Percentiles rank a stretch among this genome's conserved stretches.
These are phyloP conservation scores for Moelleriella libera DNA, from an alignment of 2,329 filamentous ascomycete species.

Conservation along the genomic window DNA sequence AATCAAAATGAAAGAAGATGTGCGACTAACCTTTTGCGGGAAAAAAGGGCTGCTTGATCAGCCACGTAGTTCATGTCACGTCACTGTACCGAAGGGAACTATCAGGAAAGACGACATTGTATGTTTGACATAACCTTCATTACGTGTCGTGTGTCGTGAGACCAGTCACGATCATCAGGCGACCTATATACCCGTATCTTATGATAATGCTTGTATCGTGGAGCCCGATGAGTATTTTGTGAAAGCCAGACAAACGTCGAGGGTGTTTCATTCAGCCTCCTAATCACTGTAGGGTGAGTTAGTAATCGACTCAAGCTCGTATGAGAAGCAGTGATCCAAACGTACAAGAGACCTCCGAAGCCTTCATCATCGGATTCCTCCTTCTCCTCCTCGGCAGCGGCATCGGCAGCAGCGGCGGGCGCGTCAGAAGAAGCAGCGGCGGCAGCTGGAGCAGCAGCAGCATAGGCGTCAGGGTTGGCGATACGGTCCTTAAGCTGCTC, in stretches of 20 bases:
- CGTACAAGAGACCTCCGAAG: constrained; percentile 70
- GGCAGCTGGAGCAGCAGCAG: constrained; percentile 62
- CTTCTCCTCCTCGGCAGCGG: constrained; percentile 50
- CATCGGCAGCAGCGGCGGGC: constrained; percentile 41
- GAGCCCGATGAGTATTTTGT: constrained; percentile 18
- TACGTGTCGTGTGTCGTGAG: constrained; percentile 16
- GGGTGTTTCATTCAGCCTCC: constrained; percentile 33
- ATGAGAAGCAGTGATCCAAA: constrained; percentile 5
- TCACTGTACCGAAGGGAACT: neutral
- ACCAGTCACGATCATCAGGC: constrained; percentile 28
- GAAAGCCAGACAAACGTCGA: neutral
- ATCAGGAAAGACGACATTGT: neutral
- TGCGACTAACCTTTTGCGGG: constrained; percentile 28
- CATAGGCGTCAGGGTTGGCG: constrained; percentile 96
- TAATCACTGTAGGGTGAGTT: constrained; percentile 15
- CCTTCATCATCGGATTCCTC: constrained; percentile 52
- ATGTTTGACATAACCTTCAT: constrained; percentile 11
- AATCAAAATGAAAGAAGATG: neutral
- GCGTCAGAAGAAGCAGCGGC: constrained; percentile 37
- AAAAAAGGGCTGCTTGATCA: neutral
- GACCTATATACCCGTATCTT: constrained; percentile 31
- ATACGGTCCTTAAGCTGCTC: constrained; percentile 99
- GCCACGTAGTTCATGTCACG: constrained; percentile 1
- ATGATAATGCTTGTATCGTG: constrained; percentile 24
- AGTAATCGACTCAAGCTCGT: constrained; percentile 13